Evolutionary conservation across 2,329 filamentous ascomycete species (phyloP), one percentile per base, ranked within the genome.

Genomic region (Fusarium cyanostomum): DNA sequence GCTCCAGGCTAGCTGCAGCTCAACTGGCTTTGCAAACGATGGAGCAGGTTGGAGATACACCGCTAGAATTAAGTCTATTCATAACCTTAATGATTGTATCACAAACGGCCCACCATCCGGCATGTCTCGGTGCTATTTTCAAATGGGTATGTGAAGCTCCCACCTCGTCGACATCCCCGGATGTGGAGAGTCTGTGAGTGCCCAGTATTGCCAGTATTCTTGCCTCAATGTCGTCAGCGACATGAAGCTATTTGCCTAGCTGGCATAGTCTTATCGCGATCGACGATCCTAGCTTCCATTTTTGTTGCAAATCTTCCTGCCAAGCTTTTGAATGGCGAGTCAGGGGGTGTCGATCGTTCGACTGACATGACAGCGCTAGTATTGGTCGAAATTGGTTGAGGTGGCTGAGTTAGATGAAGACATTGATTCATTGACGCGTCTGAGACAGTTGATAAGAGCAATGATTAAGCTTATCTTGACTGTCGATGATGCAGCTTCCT

Each of bases 61-160:
- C 9, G 16, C 46, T 45, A 37, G 34, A 49, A 49, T 54, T 64
- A 66, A 69, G 53, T 38, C 48, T 68, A 70, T 63, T 64, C 42
- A 50, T 46, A 70, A 69, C 52, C 65, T 70, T 70, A 66, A 67
- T 64, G 51, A 55, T 37, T 49, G 52, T 59, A 31, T 59, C 54
- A 54, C 57, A n/a, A 59, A 63, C 49, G 31, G 53, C 24, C 16
- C 15, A 3, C 6, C 35, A 8, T 21, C 9, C 37, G 34, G 27
- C 12, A 8, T 34, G 37, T 44, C 28, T 52, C 39, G 50, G 50
- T 45, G 15, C 16, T 45, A 35, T 38, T 52, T 51, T 9, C 21
- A 43, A 15, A 18, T 24, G 12, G 48, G 37, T 33, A 48, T 42
- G 43, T 46, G 52, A 62, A 31, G 21, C 8, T 27, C n/a, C n/a